Evolutionary conservation across 2,329 filamentous ascomycete genomes (phyloP), one percentile per base, ranked within the genome.

Genomic region (Cadophora gregata): DNA sequence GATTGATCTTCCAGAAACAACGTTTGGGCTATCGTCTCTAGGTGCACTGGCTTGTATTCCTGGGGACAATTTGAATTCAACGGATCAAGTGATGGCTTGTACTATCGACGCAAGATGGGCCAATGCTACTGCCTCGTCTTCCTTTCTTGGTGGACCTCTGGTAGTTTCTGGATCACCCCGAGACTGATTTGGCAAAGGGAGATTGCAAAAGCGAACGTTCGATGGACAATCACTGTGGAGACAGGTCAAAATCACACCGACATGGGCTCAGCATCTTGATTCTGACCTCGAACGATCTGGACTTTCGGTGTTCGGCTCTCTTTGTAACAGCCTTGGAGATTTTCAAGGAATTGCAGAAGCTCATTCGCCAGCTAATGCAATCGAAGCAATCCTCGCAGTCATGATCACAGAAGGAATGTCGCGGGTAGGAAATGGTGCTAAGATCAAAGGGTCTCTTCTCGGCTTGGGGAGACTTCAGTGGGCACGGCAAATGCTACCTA

Each of bases 71-170:
- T 25, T 12, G 7, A 42, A 42, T 42, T 8, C 38, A 16, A 16
- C 60, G 1, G 60, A 31, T 25, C 63, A 65, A 25, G 24, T 65
- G 1, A 47, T 65, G 8, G 45, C 63, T 2, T 65, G 63, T 25
- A 65, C 63, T 42, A 59, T 65, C 21, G 63, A 65, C 47, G 63
- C 63, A 16, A n/a, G 63, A 19, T 65, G 63, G 63, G 63, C 48
- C 25, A 65, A 65, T 27, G 56, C 63, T 29, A 55, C 63, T 31
- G 42, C 48, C 3, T 31, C 29, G 3, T 42, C 29, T 9, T 29
- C 56, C 10, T 65, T 61, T 24, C 45, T 53, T 21, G 48, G 45
- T 10, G 63, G 63, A 8, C 63, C 63, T 55, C 27, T 42, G 29
- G 47, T 61, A 21, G 48, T 53, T 25, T 42, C 56, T 1, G 63